A percentile compares a stretch with the other conserved stretches of the same genome.
phyloP scores from a whole-genome alignment of 805 yeast species.

The Torulaspora quercuum region DNA sequence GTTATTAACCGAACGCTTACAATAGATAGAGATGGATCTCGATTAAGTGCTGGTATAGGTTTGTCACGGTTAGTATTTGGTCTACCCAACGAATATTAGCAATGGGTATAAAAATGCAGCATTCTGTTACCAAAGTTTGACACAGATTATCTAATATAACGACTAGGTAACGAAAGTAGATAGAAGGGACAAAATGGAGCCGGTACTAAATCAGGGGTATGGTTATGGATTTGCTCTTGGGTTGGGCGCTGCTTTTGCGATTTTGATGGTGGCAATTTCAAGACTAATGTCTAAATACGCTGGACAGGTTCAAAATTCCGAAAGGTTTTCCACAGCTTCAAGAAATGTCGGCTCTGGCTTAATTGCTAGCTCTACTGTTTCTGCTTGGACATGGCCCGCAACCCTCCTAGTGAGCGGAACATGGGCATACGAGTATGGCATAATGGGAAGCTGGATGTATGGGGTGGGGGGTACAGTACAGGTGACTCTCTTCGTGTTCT shows the following conservation, averaged over 20 bases:
- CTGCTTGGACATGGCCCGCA: slow-evolving; percentile 50
- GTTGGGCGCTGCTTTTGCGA: slow-evolving; percentile 44
- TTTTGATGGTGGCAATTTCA: slow-evolving; percentile 39
- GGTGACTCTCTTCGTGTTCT: slow-evolving; percentile 37
- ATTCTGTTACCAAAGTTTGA: too few relatives aligned
- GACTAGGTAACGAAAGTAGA: too few relatives aligned
- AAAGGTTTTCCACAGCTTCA: slow-evolving; percentile 42
- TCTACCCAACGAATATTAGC: too few relatives aligned
- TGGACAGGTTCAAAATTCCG: slow-evolving; percentile 42
- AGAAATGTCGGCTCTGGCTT: slow-evolving; percentile 41
- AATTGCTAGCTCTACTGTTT: slow-evolving; percentile 35
- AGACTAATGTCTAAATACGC: slow-evolving; percentile 34
- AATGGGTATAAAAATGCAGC: too few relatives aligned
- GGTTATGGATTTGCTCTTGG: slow-evolving; percentile 43
- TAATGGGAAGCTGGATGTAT: slow-evolving; percentile 42
- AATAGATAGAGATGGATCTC: too few relatives aligned
- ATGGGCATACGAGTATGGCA: slow-evolving; percentile 43
- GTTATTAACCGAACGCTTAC: too few relatives aligned
- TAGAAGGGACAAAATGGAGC: slow-evolving; percentile 25
- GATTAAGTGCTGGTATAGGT: too few relatives aligned
- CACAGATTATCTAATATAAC: too few relatives aligned
- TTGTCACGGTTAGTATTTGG: too few relatives aligned
- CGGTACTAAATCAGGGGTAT: slow-evolving; percentile 35
- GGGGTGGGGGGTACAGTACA: slow-evolving; percentile 40
- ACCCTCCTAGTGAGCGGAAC: slow-evolving; percentile 40